Base-by-base conservation (phyloP, 2,329 filamentous ascomycete genomes). In the Calonectria pteridis region DNA sequence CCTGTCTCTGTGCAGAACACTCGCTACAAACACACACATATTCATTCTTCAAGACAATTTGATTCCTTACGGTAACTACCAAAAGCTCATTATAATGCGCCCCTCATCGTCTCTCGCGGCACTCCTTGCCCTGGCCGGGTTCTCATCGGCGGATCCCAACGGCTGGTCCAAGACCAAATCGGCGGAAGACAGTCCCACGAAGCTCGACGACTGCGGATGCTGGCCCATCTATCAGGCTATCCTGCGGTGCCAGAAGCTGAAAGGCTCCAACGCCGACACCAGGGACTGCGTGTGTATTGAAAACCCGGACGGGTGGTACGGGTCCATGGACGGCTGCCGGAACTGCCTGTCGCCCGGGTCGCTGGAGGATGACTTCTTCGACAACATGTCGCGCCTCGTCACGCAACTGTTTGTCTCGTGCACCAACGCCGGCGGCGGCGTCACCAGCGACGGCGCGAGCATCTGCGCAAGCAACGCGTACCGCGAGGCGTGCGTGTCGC, bases 371-470 rank as follows among this genome's bases (percentile, higher is more conserved):
- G 75, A 74, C 4, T 77, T 77, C 40, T 77, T 77, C n/a, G 75
- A 75, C 23, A 77, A 75, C 18, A 70, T 73, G 13, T 66, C 72
- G 2, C 51, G n/a, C 6, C 76, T 77, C 11, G 68, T 77, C n/a
- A 77, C 76, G 1, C 76, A 77, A 66, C 23, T 77, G n/a, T 77
- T 77, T 28, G 76, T 77, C 13, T 77, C 76, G 1, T 77, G 76
- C 16, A 77, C 76, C 6, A 77, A 77, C 6, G 73, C 62, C 0
- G 76, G 76, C 0, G 76, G 76, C 4, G 76, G 69, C 6, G 76
- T 77, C 7, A 73, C 46, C 9, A 77, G 76, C 43, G 55, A 77
- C 53, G 53, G 53, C 10, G 10, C 7, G 53, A 58, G 53, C 53
- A 58, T 58, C 20, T 58, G 53, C 13, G 53, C 53, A 23, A 58